These are phyloP conservation scores for Lipomyces yarrowii DNA, from an alignment of 1,139 yeast species.

Conservation along the genomic window DNA sequence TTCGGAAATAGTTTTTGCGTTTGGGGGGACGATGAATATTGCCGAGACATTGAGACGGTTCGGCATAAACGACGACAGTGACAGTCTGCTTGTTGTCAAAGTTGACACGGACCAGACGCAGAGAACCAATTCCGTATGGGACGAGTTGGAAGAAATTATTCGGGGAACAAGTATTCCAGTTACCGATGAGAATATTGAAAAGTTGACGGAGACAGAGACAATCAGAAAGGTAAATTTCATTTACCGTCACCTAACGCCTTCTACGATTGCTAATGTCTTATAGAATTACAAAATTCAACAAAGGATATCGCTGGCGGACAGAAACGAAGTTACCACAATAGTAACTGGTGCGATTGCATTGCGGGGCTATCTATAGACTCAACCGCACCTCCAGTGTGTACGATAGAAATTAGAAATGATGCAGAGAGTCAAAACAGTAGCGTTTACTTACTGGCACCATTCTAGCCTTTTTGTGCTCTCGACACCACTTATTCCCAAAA, in stretches of 20 bases:
- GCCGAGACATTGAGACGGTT: constrained; percentile 52
- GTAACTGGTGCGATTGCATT: constrained; percentile 27
- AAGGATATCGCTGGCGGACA: constrained; percentile 12
- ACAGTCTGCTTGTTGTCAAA: constrained; percentile 45
- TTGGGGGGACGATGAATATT: constrained; percentile 49
- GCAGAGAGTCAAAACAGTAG: not conserved
- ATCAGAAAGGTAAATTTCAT: constrained; percentile 41
- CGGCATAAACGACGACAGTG: constrained; percentile 49
- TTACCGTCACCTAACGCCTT: not conserved
- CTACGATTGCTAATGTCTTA: not conserved
- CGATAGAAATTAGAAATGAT: not conserved
- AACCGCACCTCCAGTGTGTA: not conserved
- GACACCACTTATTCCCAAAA: not conserved
- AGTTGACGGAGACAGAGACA: constrained; percentile 41
- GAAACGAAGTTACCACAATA: constrained; percentile 7
- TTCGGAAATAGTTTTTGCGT: constrained; percentile 55
- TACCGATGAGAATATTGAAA: constrained; percentile 42
- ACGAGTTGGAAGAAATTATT: constrained; percentile 28
- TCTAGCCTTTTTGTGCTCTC: not conserved
- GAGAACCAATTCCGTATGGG: not conserved
- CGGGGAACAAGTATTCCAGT: constrained; percentile 16
- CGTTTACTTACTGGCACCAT: not conserved
- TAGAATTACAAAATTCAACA: constrained; percentile 27
- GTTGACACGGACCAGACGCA: constrained; percentile 33
- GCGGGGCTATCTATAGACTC: constrained; percentile 20